These are phyloP conservation scores for Zasmidium angulare DNA, from an alignment of 2,329 filamentous ascomycete species.

Conservation along the genomic window DNA sequence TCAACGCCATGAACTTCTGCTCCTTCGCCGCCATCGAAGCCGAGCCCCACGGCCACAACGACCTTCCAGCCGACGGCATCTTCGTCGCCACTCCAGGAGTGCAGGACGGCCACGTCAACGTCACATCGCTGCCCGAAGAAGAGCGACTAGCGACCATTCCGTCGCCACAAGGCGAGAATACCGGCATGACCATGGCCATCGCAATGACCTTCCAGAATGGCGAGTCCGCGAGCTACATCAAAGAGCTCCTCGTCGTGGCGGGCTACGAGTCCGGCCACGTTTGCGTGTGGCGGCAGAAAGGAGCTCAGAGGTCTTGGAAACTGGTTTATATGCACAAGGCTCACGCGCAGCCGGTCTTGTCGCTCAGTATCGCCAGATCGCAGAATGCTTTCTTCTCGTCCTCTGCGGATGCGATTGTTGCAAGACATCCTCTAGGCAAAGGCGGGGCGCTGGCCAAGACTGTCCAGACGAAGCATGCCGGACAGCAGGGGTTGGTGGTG, in stretches of 20 bases:
- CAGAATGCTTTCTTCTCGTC: constrained; percentile 71
- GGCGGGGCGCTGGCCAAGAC: constrained; percentile 12
- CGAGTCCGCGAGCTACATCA: constrained; percentile 37
- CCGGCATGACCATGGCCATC: constrained; percentile 88
- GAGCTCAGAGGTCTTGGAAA: constrained; percentile 49
- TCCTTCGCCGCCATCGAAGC: constrained; percentile 65
- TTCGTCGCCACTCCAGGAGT: constrained; percentile 72
- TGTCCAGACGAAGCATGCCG: constrained; percentile 80
- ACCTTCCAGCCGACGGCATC: constrained; percentile 39
- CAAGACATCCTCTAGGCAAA: constrained; percentile 65
- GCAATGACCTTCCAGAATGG: constrained; percentile 42
- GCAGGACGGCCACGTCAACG: constrained; percentile 63
- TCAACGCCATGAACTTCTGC: constrained; percentile 96
- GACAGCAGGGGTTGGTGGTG: constrained; percentile 78
- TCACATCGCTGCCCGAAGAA: constrained; percentile 79
- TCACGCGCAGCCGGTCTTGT: constrained; percentile 80
- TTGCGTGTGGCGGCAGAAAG: constrained; percentile 51
- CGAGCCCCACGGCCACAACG: constrained; percentile 6
- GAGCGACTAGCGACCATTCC: constrained; percentile 62
- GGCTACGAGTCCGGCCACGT: constrained; percentile 85
- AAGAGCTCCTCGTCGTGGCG: constrained; percentile 62
- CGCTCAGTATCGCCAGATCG: constrained; percentile 45
- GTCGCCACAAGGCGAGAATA: constrained; percentile 50
- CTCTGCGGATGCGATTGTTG: constrained; percentile 75
- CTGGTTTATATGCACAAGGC: constrained; percentile 63